phyloP scores from a whole-genome alignment of 208 protist species.

The Vickermania ingenoplastis region DNA sequence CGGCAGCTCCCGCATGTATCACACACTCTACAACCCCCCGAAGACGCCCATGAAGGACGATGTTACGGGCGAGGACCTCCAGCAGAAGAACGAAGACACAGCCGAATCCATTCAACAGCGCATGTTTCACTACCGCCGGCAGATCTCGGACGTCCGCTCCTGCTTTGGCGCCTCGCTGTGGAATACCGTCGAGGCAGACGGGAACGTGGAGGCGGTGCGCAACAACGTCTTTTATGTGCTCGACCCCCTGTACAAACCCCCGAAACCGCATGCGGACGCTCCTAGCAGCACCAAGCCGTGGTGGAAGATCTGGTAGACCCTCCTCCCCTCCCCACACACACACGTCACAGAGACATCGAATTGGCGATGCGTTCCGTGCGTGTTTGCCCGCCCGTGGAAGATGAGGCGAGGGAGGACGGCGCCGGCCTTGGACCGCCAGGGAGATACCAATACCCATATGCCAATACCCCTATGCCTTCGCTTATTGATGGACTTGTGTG shows the following conservation, averaged over 20 bases:
- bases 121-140: constrained; percentile 62
- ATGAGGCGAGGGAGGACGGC: no score
- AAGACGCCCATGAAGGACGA: constrained; percentile 80
- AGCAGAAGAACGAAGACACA: constrained; percentile 84
- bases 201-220: constrained; percentile 56
- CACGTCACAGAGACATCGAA: no score
- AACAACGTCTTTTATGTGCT: constrained; percentile 65
- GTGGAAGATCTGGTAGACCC: constrained; percentile 40
- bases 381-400: neutral
- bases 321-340: neutral
- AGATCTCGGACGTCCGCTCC: constrained; percentile 61
- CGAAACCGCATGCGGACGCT: constrained; percentile 10
- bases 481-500: no score
- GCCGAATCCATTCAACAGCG: constrained; percentile 72
- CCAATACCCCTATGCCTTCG: no score
- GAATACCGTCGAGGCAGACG: constrained; percentile 49
- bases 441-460: no score
- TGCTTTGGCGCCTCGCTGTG: constrained; percentile 54
- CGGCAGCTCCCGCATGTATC: constrained; percentile 84
- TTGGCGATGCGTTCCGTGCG: neutral
- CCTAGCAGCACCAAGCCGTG: constrained; percentile 13
- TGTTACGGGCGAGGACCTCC: constrained; percentile 84
- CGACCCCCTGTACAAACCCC: constrained; percentile 37
- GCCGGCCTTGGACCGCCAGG: no score
- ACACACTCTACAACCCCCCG: constrained; percentile 87